phyloP scores from a whole-genome alignment of 148 eudicot genomes.

The Heliosperma pusillum region DNA sequence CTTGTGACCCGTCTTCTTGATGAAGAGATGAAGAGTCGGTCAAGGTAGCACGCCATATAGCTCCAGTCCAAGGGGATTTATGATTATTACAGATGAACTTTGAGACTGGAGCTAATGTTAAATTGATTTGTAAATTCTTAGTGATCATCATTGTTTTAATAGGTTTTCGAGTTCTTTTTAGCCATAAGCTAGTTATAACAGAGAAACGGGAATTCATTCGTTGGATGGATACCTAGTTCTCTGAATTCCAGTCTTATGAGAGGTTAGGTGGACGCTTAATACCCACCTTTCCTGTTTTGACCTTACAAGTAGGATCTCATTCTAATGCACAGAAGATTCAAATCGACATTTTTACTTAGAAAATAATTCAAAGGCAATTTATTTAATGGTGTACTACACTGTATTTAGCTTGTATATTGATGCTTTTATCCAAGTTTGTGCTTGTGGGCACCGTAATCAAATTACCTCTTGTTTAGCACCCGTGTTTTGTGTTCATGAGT shows the following conservation, averaged over 20 bases:
- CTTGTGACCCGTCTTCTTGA: constrained; percentile 48
- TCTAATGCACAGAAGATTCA: constrained; percentile 25
- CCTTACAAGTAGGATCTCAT: constrained; percentile 26
- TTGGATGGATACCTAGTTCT: constrained; percentile 23
- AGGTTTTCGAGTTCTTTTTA: not conserved
- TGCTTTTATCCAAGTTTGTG: too few relatives aligned
- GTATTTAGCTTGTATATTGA: not conserved
- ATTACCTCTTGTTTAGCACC: too few relatives aligned
- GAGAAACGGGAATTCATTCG: constrained; percentile 31
- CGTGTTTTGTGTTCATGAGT: too few relatives aligned
- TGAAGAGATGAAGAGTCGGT: constrained; percentile 58
- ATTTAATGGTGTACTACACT: not conserved
- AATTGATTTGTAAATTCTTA: constrained; percentile 32
- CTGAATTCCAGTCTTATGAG: constrained; percentile 22
- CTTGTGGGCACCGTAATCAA: too few relatives aligned
- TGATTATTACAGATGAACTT: constrained; percentile 20
- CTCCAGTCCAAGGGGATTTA: constrained; percentile 16
- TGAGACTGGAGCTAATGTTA: constrained; percentile 23
- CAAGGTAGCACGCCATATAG: constrained; percentile 38
- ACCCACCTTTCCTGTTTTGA: constrained; percentile 4
- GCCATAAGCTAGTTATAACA: constrained; percentile 6
- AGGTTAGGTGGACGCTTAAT: constrained; percentile 1
- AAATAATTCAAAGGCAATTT: constrained; percentile 14
- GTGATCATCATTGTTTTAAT: not conserved
- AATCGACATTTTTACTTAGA: constrained; percentile 12